Conservation (phyloP, 2,329 filamentous ascomycete genomes). For the Botrytis cinerea region DNA sequence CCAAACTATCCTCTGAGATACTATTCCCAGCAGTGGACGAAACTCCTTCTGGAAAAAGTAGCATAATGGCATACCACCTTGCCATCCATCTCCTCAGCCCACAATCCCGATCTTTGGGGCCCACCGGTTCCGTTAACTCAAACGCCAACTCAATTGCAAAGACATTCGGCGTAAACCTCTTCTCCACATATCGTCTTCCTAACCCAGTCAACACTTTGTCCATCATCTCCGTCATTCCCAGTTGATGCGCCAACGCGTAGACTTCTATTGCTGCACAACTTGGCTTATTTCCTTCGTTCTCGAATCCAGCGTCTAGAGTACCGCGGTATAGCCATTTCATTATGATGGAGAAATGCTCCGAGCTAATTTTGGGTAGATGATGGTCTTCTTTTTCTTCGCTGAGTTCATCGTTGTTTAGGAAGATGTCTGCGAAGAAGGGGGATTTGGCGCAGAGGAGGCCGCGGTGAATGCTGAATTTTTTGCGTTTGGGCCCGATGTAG, state of each 20-base stretch:
- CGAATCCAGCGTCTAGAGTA: conserved; percentile 5
- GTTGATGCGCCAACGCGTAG: neutral
- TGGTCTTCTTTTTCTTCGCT: conserved; percentile 15
- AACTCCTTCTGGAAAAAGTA: conserved; percentile 5
- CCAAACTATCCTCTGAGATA: neutral
- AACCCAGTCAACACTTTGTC: neutral
- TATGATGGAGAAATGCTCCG: conserved; percentile 10
- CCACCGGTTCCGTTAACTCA: conserved; percentile 8
- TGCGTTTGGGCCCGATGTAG: conserved; percentile 26
- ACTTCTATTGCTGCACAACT: conserved; percentile 15
- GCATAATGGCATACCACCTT: conserved; percentile 16
- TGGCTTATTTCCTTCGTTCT: conserved; percentile 4
- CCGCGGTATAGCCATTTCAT: conserved; percentile 18
- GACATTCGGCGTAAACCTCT: conserved; percentile 7
- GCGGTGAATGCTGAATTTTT: conserved; percentile 21
- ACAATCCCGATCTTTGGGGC: neutral
- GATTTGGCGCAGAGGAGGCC: conserved; percentile 23
- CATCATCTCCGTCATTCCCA: conserved; percentile 15
- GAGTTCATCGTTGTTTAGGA: conserved; percentile 14
- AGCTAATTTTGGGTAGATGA: neutral
- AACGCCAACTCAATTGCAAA: conserved; percentile 12
- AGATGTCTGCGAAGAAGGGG: conserved; percentile 16
- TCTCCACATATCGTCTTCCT: conserved; percentile 18
- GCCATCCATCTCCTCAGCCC: conserved; percentile 12
- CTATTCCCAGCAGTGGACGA: neutral